These are phyloP conservation scores for Sarcodon sp. DNA, from an alignment of 768 basidiomycete species.

Conservation along the genomic window DNA sequence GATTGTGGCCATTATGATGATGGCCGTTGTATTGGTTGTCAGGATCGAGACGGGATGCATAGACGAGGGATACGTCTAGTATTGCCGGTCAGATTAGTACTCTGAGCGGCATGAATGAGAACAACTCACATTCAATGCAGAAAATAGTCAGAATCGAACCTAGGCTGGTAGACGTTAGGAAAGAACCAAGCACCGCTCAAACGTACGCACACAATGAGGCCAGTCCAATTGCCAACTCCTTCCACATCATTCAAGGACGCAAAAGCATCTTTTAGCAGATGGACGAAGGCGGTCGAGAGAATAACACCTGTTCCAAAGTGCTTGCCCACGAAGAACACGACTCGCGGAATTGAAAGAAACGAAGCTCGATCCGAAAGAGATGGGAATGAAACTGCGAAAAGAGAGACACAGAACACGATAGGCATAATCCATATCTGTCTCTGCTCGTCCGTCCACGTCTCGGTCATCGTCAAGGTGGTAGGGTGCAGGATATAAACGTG, in stretches of 20 bases:
- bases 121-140: conserved; percentile 59
- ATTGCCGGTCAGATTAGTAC: conserved; percentile 1
- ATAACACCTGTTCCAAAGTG: conserved; percentile 85
- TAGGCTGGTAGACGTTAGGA: conserved; percentile 26
- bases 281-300: conserved; percentile 71
- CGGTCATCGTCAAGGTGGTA: too few relatives aligned
- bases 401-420: too few relatives aligned
- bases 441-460: too few relatives aligned
- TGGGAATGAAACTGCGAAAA: conserved; percentile 57
- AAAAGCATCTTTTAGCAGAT: conserved; percentile 70
- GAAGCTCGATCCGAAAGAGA: conserved; percentile 41
- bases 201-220: conserved; percentile 54
- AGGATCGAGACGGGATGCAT: conserved; percentile 58
- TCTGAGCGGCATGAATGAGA: neutral
- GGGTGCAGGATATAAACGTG: too few relatives aligned
- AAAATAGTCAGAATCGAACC: conserved; percentile 60
- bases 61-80: conserved; percentile 61
- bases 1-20: neutral
- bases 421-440: too few relatives aligned
- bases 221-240: conserved; percentile 42
- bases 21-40: conserved; percentile 12
- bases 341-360: conserved; percentile 46
- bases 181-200: neutral
- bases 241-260: conserved; percentile 39
- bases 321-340: conserved; percentile 76